A percentile compares a stretch with the other conserved stretches of the same genome.
Conservation (phyloP, 2,329 filamentous ascomycete species). For the Penicillium sp. region DNA sequence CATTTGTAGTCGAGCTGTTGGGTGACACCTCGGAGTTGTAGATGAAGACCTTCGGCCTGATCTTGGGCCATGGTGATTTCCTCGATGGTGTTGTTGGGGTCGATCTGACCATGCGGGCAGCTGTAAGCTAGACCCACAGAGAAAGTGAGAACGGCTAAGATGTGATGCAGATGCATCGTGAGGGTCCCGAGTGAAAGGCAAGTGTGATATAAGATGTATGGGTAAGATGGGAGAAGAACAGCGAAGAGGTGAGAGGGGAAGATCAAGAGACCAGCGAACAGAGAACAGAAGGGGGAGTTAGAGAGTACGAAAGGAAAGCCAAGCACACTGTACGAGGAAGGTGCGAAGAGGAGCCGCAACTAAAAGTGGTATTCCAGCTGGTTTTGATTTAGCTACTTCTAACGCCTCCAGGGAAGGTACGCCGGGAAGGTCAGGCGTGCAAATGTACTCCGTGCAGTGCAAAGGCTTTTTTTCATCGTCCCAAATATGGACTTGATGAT, state of each 20-base stretch:
- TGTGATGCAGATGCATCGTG: conserved; percentile 26
- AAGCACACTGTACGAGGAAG: background rate
- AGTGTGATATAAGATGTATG: conserved; percentile 23
- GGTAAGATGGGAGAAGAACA: conserved; percentile 15
- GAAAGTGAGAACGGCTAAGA: conserved; percentile 13
- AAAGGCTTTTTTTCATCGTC: background rate
- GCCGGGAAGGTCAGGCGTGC: background rate
- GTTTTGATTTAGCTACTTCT: conserved; percentile 1
- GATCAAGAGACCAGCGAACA: background rate
- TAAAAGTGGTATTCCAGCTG: conserved; percentile 3
- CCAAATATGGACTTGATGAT: background rate
- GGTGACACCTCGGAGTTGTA: conserved; percentile 18
- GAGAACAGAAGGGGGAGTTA: background rate
- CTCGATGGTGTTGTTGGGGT: background rate
- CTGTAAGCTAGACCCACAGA: conserved; percentile 12
- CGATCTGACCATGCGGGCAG: background rate
- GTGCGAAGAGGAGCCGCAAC: conserved; percentile 1
- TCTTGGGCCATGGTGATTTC: background rate
- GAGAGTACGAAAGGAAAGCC: background rate
- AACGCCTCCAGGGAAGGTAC: conserved; percentile 1
- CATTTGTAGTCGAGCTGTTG: conserved; percentile 31
- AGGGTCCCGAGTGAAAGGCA: conserved; percentile 6
- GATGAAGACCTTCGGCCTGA: conserved; percentile 1
- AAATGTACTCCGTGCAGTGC: conserved; percentile 1
- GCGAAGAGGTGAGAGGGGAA: background rate